phyloP scores from a whole-genome alignment of 768 basidiomycete genomes.

The Tylopilus plumbeoviolaceoides region DNA sequence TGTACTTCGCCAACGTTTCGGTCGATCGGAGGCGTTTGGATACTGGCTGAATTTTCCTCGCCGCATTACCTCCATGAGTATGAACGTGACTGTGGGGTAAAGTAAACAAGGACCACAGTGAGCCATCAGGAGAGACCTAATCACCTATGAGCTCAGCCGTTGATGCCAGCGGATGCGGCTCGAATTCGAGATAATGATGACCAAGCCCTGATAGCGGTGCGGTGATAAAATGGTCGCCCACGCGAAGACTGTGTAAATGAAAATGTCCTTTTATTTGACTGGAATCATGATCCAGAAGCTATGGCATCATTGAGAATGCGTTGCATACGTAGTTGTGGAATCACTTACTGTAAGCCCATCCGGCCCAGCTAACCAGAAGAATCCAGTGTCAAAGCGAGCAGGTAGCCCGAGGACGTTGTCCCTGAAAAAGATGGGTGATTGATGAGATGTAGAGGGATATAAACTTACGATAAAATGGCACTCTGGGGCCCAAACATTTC shows the following conservation, averaged over 20 bases:
- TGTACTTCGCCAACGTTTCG: slow-evolving; percentile 41
- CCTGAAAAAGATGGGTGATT: slow-evolving; percentile 27
- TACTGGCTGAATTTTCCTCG: slow-evolving; percentile 53
- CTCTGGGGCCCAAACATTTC: slow-evolving; percentile 56
- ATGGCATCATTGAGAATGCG: slow-evolving; percentile 2
- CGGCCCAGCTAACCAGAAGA: slow-evolving; percentile 55
- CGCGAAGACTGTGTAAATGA: slow-evolving; percentile 46
- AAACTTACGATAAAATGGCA: slow-evolving; percentile 49
- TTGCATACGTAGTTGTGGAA: background rate
- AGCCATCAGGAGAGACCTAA: background rate
- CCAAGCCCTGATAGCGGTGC: slow-evolving; percentile 53
- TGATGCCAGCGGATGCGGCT: slow-evolving; percentile 43
- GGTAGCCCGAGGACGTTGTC: slow-evolving; percentile 58
- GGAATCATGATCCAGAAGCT: slow-evolving; percentile 54
- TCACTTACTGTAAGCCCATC: slow-evolving; percentile 48
- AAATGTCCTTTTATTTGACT: slow-evolving; percentile 48
- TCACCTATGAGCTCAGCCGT: slow-evolving; percentile 52
- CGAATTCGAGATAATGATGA: slow-evolving; percentile 56
- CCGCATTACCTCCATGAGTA: slow-evolving; percentile 62
- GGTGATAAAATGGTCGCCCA: slow-evolving; percentile 42
- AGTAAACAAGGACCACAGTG: slow-evolving; percentile 11
- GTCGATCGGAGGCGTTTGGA: slow-evolving; percentile 44
- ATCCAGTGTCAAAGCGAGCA: slow-evolving; percentile 60
- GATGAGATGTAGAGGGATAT: background rate
- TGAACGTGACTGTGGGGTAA: slow-evolving; percentile 45